Percentiles rank a stretch among this genome's conserved stretches.
These are phyloP conservation scores for Dysphania ambrosioides DNA, from an alignment of 148 eudicot species.

Conservation along the genomic window DNA sequence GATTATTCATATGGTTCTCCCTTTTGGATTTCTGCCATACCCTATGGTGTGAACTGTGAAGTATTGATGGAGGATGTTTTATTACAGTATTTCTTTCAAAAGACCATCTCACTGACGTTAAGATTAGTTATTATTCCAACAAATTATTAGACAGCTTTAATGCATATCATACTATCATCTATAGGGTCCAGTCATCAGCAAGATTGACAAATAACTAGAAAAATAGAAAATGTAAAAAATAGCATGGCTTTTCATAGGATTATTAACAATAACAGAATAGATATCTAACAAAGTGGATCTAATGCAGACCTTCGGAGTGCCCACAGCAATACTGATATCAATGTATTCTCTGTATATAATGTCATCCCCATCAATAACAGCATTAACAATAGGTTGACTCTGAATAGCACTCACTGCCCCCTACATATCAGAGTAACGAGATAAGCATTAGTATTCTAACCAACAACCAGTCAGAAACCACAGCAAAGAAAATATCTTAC, in stretches of 20 bases:
- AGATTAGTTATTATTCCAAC: no score
- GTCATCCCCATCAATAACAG: slow-evolving; percentile 95
- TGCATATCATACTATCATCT: neutral
- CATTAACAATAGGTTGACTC: slow-evolving; percentile 84
- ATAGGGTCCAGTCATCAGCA: neutral
- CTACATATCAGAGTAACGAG: slow-evolving; percentile 28
- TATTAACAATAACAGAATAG: neutral
- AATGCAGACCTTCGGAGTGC: slow-evolving; percentile 80
- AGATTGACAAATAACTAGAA: neutral
- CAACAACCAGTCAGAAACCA: neutral
- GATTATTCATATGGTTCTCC: neutral
- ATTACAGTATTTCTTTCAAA: no score
- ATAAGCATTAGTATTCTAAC: neutral
- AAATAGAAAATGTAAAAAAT: neutral
- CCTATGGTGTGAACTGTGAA: no score
- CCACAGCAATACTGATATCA: slow-evolving; percentile 97
- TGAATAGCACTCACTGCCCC: slow-evolving; percentile 92
- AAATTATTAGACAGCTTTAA: no score
- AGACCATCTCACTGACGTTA: no score
- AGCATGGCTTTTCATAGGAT: neutral
- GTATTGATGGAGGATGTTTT: no score
- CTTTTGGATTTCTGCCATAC: no score
- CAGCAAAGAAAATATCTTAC: slow-evolving; percentile 33
- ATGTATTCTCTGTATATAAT: slow-evolving; percentile 87
- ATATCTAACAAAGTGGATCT: neutral